These are phyloP conservation scores for Coprinellus micaceus DNA, from an alignment of 768 basidiomycete genomes.

Conservation along the genomic window DNA sequence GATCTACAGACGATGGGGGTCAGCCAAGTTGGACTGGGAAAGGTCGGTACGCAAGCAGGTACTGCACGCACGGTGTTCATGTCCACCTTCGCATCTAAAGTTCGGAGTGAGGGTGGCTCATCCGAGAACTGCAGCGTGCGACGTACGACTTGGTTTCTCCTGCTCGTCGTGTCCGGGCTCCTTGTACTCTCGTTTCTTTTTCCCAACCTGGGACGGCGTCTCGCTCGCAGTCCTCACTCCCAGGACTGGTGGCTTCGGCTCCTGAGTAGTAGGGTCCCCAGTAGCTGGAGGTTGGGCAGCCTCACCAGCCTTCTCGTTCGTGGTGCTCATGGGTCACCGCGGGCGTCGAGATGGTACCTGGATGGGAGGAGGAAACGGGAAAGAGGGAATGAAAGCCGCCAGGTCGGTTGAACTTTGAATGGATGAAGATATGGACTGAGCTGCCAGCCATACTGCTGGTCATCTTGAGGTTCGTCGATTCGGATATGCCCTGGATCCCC, in stretches of 20 bases:
- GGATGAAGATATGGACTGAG: not conserved
- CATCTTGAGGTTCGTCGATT: not conserved
- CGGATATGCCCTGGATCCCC: not conserved
- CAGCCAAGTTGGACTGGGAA: constrained; percentile 6
- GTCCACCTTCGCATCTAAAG: constrained; percentile 80
- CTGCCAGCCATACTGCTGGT: not conserved
- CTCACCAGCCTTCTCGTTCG: not conserved
- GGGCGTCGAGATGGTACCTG: not conserved
- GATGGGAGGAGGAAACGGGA: not conserved
- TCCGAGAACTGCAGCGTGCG: constrained; percentile 9
- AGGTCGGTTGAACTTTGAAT: not conserved
- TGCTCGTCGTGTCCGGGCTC: constrained; percentile 70
- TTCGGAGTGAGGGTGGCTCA: constrained; percentile 10
- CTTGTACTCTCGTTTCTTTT: constrained; percentile 82
- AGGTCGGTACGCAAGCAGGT: constrained; percentile 3
- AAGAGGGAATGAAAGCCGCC: not conserved
- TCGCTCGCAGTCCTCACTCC: not conserved
- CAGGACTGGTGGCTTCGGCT: not conserved
- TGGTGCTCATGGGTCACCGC: not conserved
- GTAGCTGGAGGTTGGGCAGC: not conserved
- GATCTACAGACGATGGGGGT: constrained; percentile 42
- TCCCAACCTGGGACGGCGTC: constrained; percentile 24
- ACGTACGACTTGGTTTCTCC: constrained; percentile 64
- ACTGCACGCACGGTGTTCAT: constrained; percentile 61
- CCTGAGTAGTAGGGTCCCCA: not conserved